Conservation (phyloP, 2,329 filamentous ascomycete species). For the Beauveria brongniartii region DNA sequence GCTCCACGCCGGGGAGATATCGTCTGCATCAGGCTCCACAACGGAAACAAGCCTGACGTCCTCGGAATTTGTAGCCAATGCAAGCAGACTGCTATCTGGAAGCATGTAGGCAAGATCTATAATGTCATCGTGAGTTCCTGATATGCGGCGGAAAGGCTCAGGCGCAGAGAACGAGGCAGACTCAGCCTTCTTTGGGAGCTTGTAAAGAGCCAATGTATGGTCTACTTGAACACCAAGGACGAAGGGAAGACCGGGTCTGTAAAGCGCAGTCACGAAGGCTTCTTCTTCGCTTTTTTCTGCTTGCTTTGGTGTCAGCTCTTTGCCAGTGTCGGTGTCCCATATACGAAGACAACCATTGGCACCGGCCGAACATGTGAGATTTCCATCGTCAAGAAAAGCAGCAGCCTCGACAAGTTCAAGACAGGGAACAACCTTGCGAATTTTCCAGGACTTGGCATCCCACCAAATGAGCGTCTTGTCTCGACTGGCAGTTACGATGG, state of each 20-base stretch:
- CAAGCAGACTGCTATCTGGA: conserved; percentile 70
- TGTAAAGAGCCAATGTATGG: conserved; percentile 75
- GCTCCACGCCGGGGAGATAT: conserved; percentile 16
- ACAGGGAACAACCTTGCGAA: conserved; percentile 70
- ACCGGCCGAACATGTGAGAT: conserved; percentile 73
- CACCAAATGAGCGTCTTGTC: conserved; percentile 94
- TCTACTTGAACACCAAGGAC: conserved; percentile 81
- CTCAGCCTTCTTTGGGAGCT: conserved; percentile 32
- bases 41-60: conserved; percentile 83
- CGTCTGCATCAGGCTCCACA: conserved; percentile 26
- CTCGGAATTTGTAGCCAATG: conserved; percentile 90
- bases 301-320: conserved; percentile 73
- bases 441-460: conserved; percentile 80
- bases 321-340: conserved; percentile 71
- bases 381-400: conserved; percentile 67
- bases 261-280: conserved; percentile 64
- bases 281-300: conserved; percentile 50
- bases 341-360: conserved; percentile 74
- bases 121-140: conserved; percentile 94
- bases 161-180: conserved; percentile 28
- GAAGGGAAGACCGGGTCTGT: conserved; percentile 56
- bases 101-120: conserved; percentile 88
- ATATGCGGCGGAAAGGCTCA: conserved; percentile 66
- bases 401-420: conserved; percentile 79
- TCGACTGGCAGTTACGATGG: conserved; percentile 74